Percentiles rank a stretch among this genome's conserved stretches.
Evolutionary conservation across 176 grass and related monocot species (phyloP).

Genomic region (Lolium perenne): DNA sequence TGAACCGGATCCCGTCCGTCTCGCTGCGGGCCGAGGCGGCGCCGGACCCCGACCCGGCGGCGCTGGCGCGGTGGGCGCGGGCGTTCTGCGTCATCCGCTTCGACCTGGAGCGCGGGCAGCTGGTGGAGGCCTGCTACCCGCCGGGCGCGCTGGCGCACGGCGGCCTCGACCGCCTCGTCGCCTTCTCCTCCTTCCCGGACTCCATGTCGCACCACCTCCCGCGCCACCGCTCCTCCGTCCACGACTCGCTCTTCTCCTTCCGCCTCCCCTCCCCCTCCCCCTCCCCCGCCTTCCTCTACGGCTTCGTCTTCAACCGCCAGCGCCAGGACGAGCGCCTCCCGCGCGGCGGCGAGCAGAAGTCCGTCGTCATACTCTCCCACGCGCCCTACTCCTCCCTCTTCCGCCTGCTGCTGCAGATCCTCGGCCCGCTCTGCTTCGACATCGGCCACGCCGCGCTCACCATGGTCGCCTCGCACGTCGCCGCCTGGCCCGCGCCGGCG

Average conservation of each 20-base stretch:
- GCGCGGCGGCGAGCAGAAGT: slow-evolving; percentile 95
- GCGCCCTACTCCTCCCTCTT: slow-evolving; percentile 81
- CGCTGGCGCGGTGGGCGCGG: slow-evolving; percentile 73
- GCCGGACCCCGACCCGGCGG: slow-evolving; percentile 50
- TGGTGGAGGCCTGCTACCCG: slow-evolving; percentile 80
- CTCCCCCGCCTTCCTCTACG: slow-evolving; percentile 64
- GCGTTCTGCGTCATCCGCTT: slow-evolving; percentile 95
- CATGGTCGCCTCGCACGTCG: slow-evolving; percentile 90
- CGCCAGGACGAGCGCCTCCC: slow-evolving; percentile 95
- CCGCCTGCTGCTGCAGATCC: slow-evolving; percentile 88
- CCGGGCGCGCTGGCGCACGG: slow-evolving; percentile 58
- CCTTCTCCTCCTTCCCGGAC: slow-evolving; percentile 99
- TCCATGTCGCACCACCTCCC: slow-evolving; percentile 99
- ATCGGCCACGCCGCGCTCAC: slow-evolving; percentile 72
- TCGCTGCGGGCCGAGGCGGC: slow-evolving; percentile 49
- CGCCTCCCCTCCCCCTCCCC: slow-evolving; percentile 58
- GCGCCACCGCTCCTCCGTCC: slow-evolving; percentile 82
- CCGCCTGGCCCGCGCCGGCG: slow-evolving; percentile 72
- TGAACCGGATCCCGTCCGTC: slow-evolving; percentile 81
- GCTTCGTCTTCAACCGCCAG: slow-evolving; percentile 98
- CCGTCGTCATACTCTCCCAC: slow-evolving; percentile 84
- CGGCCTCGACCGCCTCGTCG: slow-evolving; percentile 76
- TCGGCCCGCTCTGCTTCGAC: slow-evolving; percentile 98
- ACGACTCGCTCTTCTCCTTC: slow-evolving; percentile 98
- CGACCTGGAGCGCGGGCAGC: slow-evolving; percentile 95